Conservation (phyloP, 345 rosid genomes). For the Passiflora organensis region DNA sequence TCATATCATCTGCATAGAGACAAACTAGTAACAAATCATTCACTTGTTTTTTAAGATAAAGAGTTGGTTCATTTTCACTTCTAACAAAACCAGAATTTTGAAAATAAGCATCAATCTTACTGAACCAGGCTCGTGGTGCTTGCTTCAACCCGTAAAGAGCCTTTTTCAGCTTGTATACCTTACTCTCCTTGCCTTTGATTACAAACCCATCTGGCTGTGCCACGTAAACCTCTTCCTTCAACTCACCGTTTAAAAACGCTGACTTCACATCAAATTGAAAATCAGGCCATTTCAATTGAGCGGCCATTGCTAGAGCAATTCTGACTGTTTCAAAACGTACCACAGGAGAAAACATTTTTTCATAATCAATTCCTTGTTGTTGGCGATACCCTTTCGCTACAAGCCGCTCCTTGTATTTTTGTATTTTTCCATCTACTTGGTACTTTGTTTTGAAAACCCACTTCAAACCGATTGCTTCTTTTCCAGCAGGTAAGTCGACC, state of each 20-base stretch:
- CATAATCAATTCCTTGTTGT: neutral
- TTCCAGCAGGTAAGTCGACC: too few relatives aligned
- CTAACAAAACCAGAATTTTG: neutral
- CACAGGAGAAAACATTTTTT: neutral
- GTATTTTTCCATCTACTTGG: too few relatives aligned
- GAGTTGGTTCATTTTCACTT: neutral
- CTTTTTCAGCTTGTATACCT: neutral
- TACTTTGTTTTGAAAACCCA: too few relatives aligned
- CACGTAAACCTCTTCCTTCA: neutral
- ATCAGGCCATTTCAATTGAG: neutral
- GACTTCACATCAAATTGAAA: constrained; percentile 1
- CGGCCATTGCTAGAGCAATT: neutral
- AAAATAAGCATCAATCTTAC: neutral
- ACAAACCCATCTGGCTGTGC: neutral
- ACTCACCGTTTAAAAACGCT: too few relatives aligned
- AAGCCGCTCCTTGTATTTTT: too few relatives aligned
- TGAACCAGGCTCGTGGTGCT: neutral
- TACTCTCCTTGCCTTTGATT: neutral
- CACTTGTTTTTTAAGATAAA: neutral
- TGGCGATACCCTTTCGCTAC: too few relatives aligned
- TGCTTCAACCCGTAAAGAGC: neutral
- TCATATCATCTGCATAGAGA: neutral
- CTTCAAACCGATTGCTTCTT: too few relatives aligned
- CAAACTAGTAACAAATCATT: neutral
- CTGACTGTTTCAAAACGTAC: neutral